Base-by-base conservation (phyloP, 2,329 filamentous ascomycete species). In the Aspergillus sp. region DNA sequence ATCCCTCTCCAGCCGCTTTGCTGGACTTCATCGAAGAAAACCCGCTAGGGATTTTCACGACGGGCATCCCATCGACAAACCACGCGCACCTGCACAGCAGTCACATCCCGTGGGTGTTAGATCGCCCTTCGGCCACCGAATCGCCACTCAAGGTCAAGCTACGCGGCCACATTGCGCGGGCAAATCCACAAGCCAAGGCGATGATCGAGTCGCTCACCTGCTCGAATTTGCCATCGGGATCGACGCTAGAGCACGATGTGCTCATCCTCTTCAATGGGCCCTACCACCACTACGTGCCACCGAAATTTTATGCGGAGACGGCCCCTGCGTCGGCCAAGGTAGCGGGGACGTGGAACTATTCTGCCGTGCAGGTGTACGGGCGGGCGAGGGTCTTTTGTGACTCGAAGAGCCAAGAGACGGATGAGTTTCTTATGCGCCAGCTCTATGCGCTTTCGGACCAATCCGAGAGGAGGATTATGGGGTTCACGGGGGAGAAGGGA, bases 261-360 rank as follows among this genome's bases (percentile, higher is more conserved):
- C 72, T 88, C 31, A 77, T 91, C 3, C 77, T 90, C 17, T 91
- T 91, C 79, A 89, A 81, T 50, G 80, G 80, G 0, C 78, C 82
- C 0, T 72, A 79, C 1, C 83, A 90, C 43, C 85, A 88, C 74
- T 91, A 91, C 66, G 83, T 91, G 5, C 89, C 88, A 0, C 87
- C 88, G 0, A 87, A 89, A 62, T 90, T 90, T 74, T 91, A 90
- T 76, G 80, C 77, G 11, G 81, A 87, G 65, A 90, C 88, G 1
- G 91, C 90, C 70, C 88, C 87, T 0, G 71, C 69, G 0, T 87
- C 69, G 0, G 88, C 83, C 11, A 91, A 91, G 66, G 88, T 90
- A 0, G 88, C 89, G 5, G 87, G 87, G 0, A 91, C 88, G 0
- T 91, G 88, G 89, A 87, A 91, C 72, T 91, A 91, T 67, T 80